Evolutionary conservation across 768 basidiomycete species (phyloP).

Genomic region (Macrocybe gigantea): DNA sequence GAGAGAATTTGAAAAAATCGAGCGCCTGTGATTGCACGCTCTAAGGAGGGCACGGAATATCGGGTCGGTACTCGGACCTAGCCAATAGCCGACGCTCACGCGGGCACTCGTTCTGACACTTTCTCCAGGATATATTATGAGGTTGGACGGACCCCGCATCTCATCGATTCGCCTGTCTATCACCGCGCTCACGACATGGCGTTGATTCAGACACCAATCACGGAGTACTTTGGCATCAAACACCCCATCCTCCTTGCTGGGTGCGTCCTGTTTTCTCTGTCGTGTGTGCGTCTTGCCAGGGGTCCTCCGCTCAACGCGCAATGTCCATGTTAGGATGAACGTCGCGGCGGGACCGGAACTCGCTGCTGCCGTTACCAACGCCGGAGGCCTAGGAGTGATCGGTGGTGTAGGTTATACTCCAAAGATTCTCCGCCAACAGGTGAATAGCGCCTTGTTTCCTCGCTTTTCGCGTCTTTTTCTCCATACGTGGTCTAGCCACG

Average conservation of each 20-base stretch:
- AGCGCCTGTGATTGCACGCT: too few relatives aligned
- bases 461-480: too few relatives aligned
- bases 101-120: too few relatives aligned
- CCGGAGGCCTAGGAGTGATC: conserved; percentile 89
- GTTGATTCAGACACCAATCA: conserved; percentile 76
- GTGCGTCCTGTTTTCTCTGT: conserved; percentile 17
- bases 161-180: too few relatives aligned
- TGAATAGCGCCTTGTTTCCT: conserved; percentile 21
- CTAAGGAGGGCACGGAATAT: too few relatives aligned
- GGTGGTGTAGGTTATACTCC: conserved; percentile 87
- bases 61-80: too few relatives aligned
- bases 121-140: too few relatives aligned
- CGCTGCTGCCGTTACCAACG: conserved; percentile 91
- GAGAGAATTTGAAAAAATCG: too few relatives aligned
- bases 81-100: too few relatives aligned
- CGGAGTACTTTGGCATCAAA: conserved; percentile 82
- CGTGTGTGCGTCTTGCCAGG: not conserved
- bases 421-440: conserved; percentile 74
- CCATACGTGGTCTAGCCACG: too few relatives aligned
- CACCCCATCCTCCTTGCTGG: conserved; percentile 87
- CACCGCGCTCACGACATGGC: conserved; percentile 33
- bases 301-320: not conserved
- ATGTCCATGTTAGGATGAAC: conserved; percentile 31
- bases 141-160: too few relatives aligned
- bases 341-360: conserved; percentile 63